Evolutionary conservation across 2,329 filamentous ascomycete species (phyloP).

Genomic region (Leptodontidium sp.): DNA sequence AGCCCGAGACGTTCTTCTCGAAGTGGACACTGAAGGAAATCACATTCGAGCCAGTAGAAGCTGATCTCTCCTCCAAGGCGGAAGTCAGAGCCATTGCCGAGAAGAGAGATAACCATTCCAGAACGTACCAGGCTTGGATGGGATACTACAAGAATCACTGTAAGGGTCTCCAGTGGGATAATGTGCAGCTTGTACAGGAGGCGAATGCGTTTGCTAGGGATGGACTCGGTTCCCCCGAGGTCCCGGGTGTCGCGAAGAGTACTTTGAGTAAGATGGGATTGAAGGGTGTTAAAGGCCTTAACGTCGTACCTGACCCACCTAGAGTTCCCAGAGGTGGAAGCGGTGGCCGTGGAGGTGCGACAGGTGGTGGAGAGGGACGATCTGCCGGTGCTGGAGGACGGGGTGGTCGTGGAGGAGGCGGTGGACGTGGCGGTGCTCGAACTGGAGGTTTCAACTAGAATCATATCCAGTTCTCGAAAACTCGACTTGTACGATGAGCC

Average conservation of each 20-base stretch:
- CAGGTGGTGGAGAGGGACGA: conserved; percentile 34
- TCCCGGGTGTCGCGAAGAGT: conserved; percentile 56
- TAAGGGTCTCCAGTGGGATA: conserved; percentile 52
- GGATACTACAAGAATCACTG: conserved; percentile 61
- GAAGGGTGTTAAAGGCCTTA: conserved; percentile 58
- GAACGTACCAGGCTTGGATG: conserved; percentile 65
- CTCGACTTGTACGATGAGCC: conserved; percentile 1
- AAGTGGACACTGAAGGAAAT: conserved; percentile 62
- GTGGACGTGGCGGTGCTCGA: conserved; percentile 36
- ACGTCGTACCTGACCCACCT: conserved; percentile 54
- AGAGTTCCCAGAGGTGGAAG: conserved; percentile 36
- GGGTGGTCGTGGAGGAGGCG: conserved; percentile 31
- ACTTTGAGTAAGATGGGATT: conserved; percentile 66
- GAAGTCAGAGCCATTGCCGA: conserved; percentile 52
- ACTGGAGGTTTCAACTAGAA: conserved; percentile 22
- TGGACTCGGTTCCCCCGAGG: conserved; percentile 56
- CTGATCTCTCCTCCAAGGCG: conserved; percentile 54
- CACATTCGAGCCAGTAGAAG: conserved; percentile 55
- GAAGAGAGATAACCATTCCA: conserved; percentile 54
- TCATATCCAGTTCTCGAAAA: background rate
- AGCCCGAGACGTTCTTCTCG: conserved; percentile 62
- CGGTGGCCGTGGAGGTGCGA: conserved; percentile 28
- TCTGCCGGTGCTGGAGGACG: conserved; percentile 31
- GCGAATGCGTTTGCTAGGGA: conserved; percentile 60
- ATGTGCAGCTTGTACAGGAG: conserved; percentile 54